A percentile compares a stretch with the other conserved stretches of the same genome.
These are phyloP conservation scores for Circinella minor DNA, from an alignment of 371 early-diverging fungal genomes.

Conservation along the genomic window DNA sequence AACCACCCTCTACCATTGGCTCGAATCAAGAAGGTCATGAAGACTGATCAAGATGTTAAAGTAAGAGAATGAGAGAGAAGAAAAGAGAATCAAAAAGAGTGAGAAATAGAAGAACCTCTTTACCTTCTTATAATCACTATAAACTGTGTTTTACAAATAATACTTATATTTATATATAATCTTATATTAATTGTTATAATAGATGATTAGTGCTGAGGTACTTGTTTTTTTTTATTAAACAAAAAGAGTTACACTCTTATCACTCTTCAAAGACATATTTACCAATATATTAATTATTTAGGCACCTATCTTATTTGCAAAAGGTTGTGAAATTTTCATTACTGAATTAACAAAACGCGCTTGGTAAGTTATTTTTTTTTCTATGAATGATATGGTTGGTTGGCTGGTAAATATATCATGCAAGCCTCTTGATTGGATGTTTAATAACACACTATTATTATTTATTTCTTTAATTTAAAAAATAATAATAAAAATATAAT, in stretches of 20 bases:
- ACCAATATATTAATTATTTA: slow-evolving; percentile 31
- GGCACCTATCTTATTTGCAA: slow-evolving; percentile 96
- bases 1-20: slow-evolving; percentile 95
- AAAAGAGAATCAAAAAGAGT: too few species aligned
- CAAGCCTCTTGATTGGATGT: not conserved
- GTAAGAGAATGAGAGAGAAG: slow-evolving; percentile 13
- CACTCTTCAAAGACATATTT: not conserved
- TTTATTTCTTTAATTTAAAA: too few species aligned
- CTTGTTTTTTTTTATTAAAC: not conserved
- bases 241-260: not conserved
- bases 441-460: not conserved
- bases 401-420: not conserved
- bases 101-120: too few species aligned
- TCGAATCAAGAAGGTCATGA: slow-evolving; percentile 99
- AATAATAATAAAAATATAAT: too few species aligned
- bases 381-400: not conserved
- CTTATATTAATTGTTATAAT: not conserved
- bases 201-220: slow-evolving; percentile 52
- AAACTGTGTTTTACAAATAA: too few species aligned
- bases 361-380: slow-evolving; percentile 59
- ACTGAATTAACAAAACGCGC: slow-evolving; percentile 95
- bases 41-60: slow-evolving; percentile 92
- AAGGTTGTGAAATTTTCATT: slow-evolving; percentile 98
- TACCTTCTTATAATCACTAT: not conserved
- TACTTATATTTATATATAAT: too few species aligned